A percentile compares a stretch with the other conserved stretches of the same genome.
These are phyloP conservation scores for Backusella parvicylindrica DNA, from an alignment of 192 early-diverging fungal species.

Conservation along the genomic window DNA sequence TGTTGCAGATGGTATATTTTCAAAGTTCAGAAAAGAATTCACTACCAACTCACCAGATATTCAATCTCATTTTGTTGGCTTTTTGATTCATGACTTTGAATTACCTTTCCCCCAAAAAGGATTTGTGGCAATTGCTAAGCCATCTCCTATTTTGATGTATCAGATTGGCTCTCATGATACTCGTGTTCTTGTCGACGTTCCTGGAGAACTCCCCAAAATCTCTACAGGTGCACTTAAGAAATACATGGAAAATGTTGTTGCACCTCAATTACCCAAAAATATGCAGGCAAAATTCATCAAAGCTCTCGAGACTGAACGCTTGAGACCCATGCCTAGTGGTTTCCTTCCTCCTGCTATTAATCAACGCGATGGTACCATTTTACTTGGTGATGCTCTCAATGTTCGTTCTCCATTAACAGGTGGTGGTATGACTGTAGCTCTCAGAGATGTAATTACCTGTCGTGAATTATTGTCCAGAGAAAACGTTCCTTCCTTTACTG, in stretches of 20 bases:
- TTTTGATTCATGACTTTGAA: constrained; percentile 65
- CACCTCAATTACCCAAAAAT: constrained; percentile 68
- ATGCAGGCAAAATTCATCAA: constrained; percentile 57
- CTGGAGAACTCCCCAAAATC: constrained; percentile 73
- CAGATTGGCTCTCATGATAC: constrained; percentile 89
- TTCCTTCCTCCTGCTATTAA: constrained; percentile 80
- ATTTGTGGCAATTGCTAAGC: constrained; percentile 82
- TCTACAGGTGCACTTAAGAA: constrained; percentile 58
- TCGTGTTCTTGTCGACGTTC: constrained; percentile 89
- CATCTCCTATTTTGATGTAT: constrained; percentile 89
- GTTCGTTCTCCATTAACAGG: constrained; percentile 94
- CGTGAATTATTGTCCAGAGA: constrained; percentile 48
- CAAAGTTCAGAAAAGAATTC: constrained; percentile 86
- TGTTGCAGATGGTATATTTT: constrained; percentile 92
- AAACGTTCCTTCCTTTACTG: constrained; percentile 41
- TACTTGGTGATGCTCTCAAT: constrained; percentile 97
- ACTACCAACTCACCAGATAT: constrained; percentile 45
- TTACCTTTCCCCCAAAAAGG: constrained; percentile 88
- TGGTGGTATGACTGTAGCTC: constrained; percentile 93
- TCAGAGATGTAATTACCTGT: constrained; percentile 84
- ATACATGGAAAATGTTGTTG: constrained; percentile 63
- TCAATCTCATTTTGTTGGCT: constrained; percentile 31
- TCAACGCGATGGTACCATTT: constrained; percentile 62
- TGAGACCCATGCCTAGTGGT: constrained; percentile 84
- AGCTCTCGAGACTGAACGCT: constrained; percentile 64